Percentiles rank a stretch among this genome's conserved stretches.
These are phyloP conservation scores for Neurospora tetrasperma DNA, from an alignment of 495 filamentous ascomycete species.

Conservation along the genomic window DNA sequence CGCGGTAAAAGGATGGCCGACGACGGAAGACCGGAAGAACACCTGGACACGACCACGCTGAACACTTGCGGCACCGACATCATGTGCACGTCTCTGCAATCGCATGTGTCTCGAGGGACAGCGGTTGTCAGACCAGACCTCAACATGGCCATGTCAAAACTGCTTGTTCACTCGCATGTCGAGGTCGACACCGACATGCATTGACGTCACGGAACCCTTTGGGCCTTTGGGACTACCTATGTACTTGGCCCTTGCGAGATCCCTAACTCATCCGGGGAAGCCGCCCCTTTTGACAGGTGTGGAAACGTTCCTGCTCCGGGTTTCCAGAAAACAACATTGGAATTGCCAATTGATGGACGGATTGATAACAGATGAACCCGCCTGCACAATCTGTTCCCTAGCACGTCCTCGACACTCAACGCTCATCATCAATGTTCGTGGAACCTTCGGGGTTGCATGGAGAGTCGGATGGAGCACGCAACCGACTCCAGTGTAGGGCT, in stretches of 20 bases:
- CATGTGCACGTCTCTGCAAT: neutral
- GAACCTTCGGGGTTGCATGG: neutral
- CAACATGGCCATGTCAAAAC: neutral
- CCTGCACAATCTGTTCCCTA: neutral
- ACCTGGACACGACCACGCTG: neutral
- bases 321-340: neutral
- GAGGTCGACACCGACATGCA: neutral
- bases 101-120: neutral
- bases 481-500: neutral
- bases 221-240: neutral
- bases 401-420: neutral
- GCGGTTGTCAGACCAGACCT: neutral
- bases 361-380: neutral
- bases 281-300: neutral
- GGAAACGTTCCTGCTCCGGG: neutral
- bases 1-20: neutral
- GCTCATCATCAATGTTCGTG: neutral
- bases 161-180: neutral
- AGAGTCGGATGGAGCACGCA: neutral
- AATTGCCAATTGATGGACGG: neutral
- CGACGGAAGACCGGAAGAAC: neutral
- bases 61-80: neutral
- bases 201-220: slow-evolving; percentile 1
- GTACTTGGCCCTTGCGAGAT: neutral
- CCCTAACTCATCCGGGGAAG: neutral